Percentiles rank a stretch among this genome's conserved stretches.
Evolutionary conservation across 2,329 filamentous ascomycete genomes (phyloP).

Genomic region (Trichoderma semiorbis): DNA sequence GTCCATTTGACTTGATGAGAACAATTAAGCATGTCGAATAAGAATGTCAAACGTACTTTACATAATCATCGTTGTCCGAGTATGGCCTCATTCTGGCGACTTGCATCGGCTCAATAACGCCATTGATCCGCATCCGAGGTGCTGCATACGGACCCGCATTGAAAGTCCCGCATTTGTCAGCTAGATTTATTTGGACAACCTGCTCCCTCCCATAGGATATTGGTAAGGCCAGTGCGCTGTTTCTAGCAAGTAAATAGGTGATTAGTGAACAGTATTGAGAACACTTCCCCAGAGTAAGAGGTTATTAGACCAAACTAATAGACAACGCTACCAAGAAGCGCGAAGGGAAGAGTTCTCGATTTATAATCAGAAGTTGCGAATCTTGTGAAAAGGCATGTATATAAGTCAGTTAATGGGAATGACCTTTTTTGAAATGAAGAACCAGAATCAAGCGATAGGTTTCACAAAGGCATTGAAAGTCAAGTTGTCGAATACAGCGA

Average conservation of each 20-base stretch:
- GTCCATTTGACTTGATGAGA: background rate
- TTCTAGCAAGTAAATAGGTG: background rate
- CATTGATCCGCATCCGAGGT: background rate
- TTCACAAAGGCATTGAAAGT: background rate
- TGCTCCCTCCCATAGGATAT: background rate
- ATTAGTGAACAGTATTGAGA: background rate
- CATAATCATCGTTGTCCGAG: background rate
- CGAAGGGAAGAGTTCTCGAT: background rate
- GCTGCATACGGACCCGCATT: background rate
- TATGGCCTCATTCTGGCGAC: background rate
- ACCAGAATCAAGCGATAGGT: background rate
- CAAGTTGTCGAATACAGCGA: background rate
- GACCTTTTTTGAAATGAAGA: background rate
- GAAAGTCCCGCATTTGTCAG: conserved; percentile 6
- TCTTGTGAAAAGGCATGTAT: background rate
- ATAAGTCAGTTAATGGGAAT: background rate
- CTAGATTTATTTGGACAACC: background rate
- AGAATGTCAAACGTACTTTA: background rate
- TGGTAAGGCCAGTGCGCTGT: background rate
- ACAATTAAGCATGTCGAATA: background rate
- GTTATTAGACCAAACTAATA: background rate
- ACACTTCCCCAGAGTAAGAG: background rate
- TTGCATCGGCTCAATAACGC: background rate
- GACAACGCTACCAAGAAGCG: background rate
- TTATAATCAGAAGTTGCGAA: background rate